Evolutionary conservation across 1,284 basidiomycete species (phyloP).

Genomic region (Xanthoconium separans): DNA sequence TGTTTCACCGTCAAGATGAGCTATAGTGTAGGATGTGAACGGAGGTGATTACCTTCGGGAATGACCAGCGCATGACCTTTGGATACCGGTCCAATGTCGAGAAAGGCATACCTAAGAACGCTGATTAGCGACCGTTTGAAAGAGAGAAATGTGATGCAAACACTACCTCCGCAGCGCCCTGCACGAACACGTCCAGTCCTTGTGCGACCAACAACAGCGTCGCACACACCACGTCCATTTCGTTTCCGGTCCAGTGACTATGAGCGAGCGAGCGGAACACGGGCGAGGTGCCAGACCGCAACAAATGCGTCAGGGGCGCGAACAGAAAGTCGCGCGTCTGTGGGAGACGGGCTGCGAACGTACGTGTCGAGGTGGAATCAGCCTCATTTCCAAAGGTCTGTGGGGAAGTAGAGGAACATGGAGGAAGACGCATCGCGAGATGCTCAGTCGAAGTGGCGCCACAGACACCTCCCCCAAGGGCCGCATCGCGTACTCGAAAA

Average conservation of each 20-base stretch:
- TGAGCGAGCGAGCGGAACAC: slow-evolving; percentile 77
- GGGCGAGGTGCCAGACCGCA: slow-evolving; percentile 74
- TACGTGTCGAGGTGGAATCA: background rate
- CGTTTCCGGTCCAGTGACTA: slow-evolving; percentile 82
- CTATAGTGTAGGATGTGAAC: too few relatives aligned
- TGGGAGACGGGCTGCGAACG: slow-evolving; percentile 52
- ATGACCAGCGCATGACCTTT: slow-evolving; percentile 87
- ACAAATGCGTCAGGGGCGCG: slow-evolving; percentile 75
- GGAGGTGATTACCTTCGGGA: slow-evolving; percentile 70
- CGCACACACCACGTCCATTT: slow-evolving; percentile 75
- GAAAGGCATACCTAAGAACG: slow-evolving; percentile 66
- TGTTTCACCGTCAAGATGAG: background rate
- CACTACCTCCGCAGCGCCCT: slow-evolving; percentile 55
- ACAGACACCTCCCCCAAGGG: slow-evolving; percentile 37
- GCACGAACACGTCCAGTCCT: slow-evolving; percentile 38
- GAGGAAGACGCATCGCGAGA: slow-evolving; percentile 49
- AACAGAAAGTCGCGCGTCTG: slow-evolving; percentile 73
- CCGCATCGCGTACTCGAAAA: slow-evolving; percentile 49
- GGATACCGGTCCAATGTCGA: slow-evolving; percentile 88
- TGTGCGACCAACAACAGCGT: slow-evolving; percentile 48
- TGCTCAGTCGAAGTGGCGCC: slow-evolving; percentile 51
- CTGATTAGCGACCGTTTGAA: background rate
- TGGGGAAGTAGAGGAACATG: slow-evolving; percentile 34
- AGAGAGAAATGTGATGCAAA: slow-evolving; percentile 53
- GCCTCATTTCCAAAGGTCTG: too few relatives aligned